Percentiles rank a stretch among this genome's conserved stretches.
These are phyloP conservation scores for Trichoderma gracile DNA, from an alignment of 2,329 filamentous ascomycete species.

Conservation along the genomic window DNA sequence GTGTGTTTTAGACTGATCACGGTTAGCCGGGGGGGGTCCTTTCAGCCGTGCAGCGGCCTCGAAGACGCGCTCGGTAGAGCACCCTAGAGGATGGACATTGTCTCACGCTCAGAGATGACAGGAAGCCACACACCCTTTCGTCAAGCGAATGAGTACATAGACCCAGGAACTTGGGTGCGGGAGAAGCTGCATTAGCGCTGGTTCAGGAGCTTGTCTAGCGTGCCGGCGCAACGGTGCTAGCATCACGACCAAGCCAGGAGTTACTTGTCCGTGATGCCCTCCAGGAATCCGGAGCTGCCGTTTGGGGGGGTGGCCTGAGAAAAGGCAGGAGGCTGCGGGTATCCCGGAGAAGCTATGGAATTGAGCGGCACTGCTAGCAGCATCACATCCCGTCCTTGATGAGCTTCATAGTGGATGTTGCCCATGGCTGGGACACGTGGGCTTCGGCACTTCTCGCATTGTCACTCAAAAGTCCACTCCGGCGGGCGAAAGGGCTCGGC, in stretches of 20 bases:
- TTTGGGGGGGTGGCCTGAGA: background rate
- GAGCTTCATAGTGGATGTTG: background rate
- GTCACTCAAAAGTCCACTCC: background rate
- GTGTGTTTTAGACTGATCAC: background rate
- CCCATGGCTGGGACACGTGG: slow-evolving; percentile 1
- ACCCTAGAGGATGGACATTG: background rate
- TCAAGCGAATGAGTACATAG: background rate
- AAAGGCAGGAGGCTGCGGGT: background rate
- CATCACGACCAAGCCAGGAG: slow-evolving; percentile 4
- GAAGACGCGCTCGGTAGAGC: slow-evolving; percentile 8
- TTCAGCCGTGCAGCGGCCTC: background rate
- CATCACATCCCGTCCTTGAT: background rate
- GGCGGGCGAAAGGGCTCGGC: background rate
- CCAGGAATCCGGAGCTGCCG: slow-evolving; percentile 9
- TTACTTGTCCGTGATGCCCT: slow-evolving; percentile 1
- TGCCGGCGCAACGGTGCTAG: slow-evolving; percentile 18
- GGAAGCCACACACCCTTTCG: background rate
- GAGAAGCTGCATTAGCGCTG: slow-evolving; percentile 22
- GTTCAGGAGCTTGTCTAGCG: slow-evolving; percentile 23
- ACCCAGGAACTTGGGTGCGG: slow-evolving; percentile 25
- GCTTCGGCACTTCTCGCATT: slow-evolving; percentile 7
- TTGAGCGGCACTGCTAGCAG: background rate
- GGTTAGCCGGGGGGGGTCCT: background rate
- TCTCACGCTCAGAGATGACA: slow-evolving; percentile 5
- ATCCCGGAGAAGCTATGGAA: background rate